phyloP scores from a whole-genome alignment of 2,329 filamentous ascomycete genomes.

The Plectosphaerella plurivora region DNA sequence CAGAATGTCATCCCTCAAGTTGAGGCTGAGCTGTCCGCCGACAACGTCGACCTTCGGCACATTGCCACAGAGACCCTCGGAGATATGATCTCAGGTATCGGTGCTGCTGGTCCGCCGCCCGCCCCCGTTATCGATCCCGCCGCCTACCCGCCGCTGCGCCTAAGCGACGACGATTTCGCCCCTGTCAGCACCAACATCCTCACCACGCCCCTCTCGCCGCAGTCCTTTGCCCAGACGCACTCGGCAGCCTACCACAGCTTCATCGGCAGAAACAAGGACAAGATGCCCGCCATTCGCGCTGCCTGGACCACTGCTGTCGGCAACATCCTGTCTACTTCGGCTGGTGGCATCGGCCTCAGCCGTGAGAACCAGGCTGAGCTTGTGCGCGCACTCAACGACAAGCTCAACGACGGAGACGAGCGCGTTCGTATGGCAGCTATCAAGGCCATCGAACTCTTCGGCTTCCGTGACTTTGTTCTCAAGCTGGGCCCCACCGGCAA shows the following conservation, averaged over 20 bases:
- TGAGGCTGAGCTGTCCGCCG: constrained; percentile 85
- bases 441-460: constrained; percentile 75
- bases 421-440: constrained; percentile 88
- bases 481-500: constrained; percentile 77
- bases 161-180: constrained; percentile 52
- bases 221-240: constrained; percentile 84
- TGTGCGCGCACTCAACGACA: constrained; percentile 69
- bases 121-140: constrained; percentile 70
- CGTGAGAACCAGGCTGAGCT: constrained; percentile 75
- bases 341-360: constrained; percentile 82
- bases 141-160: constrained; percentile 73
- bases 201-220: constrained; percentile 78
- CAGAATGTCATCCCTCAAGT: constrained; percentile 92
- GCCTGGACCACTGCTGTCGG: constrained; percentile 83
- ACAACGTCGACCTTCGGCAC: constrained; percentile 80
- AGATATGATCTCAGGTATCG: constrained; percentile 91
- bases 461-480: constrained; percentile 72
- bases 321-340: constrained; percentile 84
- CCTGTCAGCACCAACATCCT: constrained; percentile 55
- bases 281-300: constrained; percentile 73
- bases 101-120: constrained; percentile 80
- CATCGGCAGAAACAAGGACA: constrained; percentile 80
- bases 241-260: constrained; percentile 77
- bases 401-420: constrained; percentile 84
- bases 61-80: constrained; percentile 92